Evolutionary conservation across 148 eudicot species (phyloP).

Genomic region (Tetragonia tetragonoides): DNA sequence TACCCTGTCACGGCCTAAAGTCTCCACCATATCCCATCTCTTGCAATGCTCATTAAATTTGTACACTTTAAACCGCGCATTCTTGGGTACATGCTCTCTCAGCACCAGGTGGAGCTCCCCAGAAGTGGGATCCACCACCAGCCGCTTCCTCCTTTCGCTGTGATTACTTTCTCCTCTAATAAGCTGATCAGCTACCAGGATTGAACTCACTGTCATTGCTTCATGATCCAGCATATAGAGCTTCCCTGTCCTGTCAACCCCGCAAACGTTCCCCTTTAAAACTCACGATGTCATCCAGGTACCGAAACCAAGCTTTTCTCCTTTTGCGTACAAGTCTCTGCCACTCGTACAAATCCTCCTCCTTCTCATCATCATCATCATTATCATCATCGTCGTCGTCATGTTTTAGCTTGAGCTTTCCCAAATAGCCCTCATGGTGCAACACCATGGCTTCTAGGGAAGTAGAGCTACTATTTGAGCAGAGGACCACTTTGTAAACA

Average conservation of each 20-base stretch:
- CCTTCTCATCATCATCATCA: neutral
- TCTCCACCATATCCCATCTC: conserved; percentile 1
- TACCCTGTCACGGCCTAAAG: neutral
- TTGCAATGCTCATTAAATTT: conserved; percentile 8
- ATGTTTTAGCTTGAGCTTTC: neutral
- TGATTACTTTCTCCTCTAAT: neutral
- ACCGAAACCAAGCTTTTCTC: neutral
- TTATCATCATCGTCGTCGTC: too few species aligned
- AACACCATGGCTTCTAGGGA: neutral
- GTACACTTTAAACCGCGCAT: conserved; percentile 14
- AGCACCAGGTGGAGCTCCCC: conserved; percentile 9
- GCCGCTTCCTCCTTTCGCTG: conserved; percentile 12
- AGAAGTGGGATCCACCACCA: conserved; percentile 18
- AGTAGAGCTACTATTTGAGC: neutral
- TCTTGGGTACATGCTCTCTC: neutral
- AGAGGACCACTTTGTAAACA: neutral
- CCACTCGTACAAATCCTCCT: conserved; percentile 6
- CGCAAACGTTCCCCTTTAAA: neutral
- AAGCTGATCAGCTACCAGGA: neutral
- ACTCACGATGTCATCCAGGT: conserved; percentile 17
- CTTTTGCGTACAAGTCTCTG: neutral
- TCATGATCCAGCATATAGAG: conserved; percentile 1
- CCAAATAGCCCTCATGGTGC: neutral
- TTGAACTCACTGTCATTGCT: neutral
- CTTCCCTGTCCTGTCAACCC: conserved; percentile 6